Evolutionary conservation across 2,329 filamentous ascomycete species (phyloP), one percentile per base, ranked within the genome.

Genomic region (Fusarium oxysporum): DNA sequence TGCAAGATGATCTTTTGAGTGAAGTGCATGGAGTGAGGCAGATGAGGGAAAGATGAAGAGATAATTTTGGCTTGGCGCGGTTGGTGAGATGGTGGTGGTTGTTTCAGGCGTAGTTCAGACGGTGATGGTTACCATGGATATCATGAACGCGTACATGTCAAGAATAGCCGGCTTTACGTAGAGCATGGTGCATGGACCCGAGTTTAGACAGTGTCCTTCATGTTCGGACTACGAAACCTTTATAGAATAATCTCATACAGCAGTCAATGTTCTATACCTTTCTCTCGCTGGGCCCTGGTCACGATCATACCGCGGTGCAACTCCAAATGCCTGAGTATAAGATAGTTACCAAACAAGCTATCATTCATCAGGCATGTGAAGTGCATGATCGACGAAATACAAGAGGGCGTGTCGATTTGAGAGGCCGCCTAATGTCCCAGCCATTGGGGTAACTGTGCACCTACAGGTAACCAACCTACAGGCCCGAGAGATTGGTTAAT

Each of bases 351-450:
- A 32, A 30, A 21, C 50, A 56, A 56, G 30, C 25, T 32, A 37
- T 23, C 23, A 71, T 30, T 38, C 25, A 65, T 43, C 44, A 70
- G 51, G 50, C 37, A 62, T 69, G 35, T 28, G 8, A 72, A 71
- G 66, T 73, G 67, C 71, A 73, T 73, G 62, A 73, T 73, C 67
- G 58, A 70, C 70, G 51, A 59, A 30, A 65, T 68, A 43, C 56
- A 33, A 53, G 51, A 68, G 54, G 66, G 66, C 35, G 70, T 73
- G 67, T 51, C 54, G 66, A 73, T 73, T 68, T 55, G 43, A 61
- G 60, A 66, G 60, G 65, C 51, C 62, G 38, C 70, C 65, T 25
- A 53, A 28, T 40, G 30, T 14, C 28, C 17, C 7, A 61, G 23
- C 23, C 51, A 16, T 60, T 40, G 68, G 62, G 56, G 56, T 63